Evolutionary conservation across 1,284 basidiomycete species (phyloP), one percentile per base, ranked within the genome.

Genomic region (Ceratobasidium sp.): DNA sequence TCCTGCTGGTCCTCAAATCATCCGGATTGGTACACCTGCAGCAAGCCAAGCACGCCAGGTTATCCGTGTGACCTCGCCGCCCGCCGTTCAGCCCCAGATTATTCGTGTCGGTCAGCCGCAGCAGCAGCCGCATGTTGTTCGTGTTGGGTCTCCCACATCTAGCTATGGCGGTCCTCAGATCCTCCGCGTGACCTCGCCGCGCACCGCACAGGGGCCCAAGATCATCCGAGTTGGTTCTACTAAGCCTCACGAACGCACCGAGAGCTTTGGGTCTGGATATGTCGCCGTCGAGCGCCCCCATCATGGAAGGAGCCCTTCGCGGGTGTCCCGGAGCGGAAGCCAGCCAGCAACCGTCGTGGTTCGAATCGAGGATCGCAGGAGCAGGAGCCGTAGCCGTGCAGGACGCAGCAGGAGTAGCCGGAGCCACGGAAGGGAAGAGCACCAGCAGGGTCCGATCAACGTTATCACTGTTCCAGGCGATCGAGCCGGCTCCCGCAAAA

Each of bases 191-290:
- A 72, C 56, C n/a, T 72, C 67, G 4, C 67, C 67, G 47, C 67
- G 54, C 14, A 72, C 41, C 22, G 29, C 56, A 1, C 19, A 45
- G 6, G 67, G 67, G 14, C 67, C 67, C 5, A 41, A 72, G 22
- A 60, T 72, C 29, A 60, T 72, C 27, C 67, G 67, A 14, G 56
- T 72, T 29, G 67, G 67, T 6, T 72, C 67, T 36, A 72, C 67
- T 15, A 44, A 47, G 4, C 67, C 67, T 36, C 56, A 45, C 15
- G 54, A 29, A 14, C 67, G 33, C 6, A 45, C 44, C 14, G 67
- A 72, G 22, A 60, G 67, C 22, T 44, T 36, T 9, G 67, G 57
- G n/a, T 72, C 67, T n/a, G 56, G 56, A 60, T 60, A 54, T 31
- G 67, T 60, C 22, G 54, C 14, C 22, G 67, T 72, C 17, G 67